These are phyloP conservation scores for Cyberlindnera meyerae DNA, from an alignment of 805 yeast genomes.

Conservation along the genomic window DNA sequence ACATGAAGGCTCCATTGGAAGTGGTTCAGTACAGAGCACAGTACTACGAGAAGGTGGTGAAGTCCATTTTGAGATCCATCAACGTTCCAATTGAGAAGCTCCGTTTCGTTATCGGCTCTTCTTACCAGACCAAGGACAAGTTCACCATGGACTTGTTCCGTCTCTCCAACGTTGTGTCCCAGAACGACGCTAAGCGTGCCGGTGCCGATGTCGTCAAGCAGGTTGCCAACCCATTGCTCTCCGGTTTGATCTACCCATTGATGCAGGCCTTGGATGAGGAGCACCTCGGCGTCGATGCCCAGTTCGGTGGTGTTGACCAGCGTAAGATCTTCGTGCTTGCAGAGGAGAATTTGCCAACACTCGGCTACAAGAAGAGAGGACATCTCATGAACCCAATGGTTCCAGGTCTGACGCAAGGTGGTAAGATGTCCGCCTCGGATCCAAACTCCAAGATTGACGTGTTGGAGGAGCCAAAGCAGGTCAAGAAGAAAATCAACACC, in stretches of 20 bases:
- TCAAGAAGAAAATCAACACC: conserved; percentile 83
- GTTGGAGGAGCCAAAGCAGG: conserved; percentile 80
- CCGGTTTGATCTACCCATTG: conserved; percentile 93
- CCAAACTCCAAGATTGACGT: conserved; percentile 96
- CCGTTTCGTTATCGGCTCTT: conserved; percentile 78
- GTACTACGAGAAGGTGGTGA: conserved; percentile 80
- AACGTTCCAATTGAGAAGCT: conserved; percentile 90
- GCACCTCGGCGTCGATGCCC: conserved; percentile 81
- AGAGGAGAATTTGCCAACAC: conserved; percentile 80
- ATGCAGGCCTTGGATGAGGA: conserved; percentile 99
- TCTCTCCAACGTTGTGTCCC: conserved; percentile 78
- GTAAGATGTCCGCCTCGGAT: conserved; percentile 98
- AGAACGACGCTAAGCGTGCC: conserved; percentile 96
- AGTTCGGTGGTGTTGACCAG: conserved; percentile 99
- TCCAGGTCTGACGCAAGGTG: conserved; percentile 95
- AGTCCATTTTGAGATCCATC: conserved; percentile 78
- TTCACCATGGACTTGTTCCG: conserved; percentile 89
- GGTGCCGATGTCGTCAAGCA: conserved; percentile 99
- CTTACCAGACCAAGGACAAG: conserved; percentile 74
- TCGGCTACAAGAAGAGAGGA: conserved; percentile 96
- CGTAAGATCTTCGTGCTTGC: conserved; percentile 96
- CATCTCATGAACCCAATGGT: conserved; percentile 99
- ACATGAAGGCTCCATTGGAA: conserved; percentile 97
- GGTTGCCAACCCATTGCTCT: conserved; percentile 86
- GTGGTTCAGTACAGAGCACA: conserved; percentile 83